A percentile compares a stretch with the other conserved stretches of the same genome.
Conservation (phyloP, 1,139 yeast genomes). For the Insectozyma bohioensis region DNA sequence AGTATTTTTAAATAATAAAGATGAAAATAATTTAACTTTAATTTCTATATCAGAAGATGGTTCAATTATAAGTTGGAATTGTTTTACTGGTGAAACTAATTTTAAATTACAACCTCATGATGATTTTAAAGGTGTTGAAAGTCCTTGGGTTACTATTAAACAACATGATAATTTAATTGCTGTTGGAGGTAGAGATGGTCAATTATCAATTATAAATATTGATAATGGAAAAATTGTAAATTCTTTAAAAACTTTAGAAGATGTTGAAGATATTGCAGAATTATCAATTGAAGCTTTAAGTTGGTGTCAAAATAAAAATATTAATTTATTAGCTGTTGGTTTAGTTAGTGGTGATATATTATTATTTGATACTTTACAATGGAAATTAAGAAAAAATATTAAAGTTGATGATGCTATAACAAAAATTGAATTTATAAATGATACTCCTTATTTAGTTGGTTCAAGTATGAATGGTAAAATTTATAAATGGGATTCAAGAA, state of each 20-base stretch:
- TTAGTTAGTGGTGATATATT: conserved; percentile 84
- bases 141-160: conserved; percentile 84
- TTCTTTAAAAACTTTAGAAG: conserved; percentile 61
- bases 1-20: conserved; percentile 62
- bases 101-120: conserved; percentile 63
- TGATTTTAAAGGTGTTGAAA: conserved; percentile 67
- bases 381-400: conserved; percentile 79
- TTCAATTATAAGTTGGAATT: conserved; percentile 84
- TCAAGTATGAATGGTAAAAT: conserved; percentile 84
- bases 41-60: conserved; percentile 89
- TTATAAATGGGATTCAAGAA: conserved; percentile 86
- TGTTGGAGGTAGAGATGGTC: conserved; percentile 86
- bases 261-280: conserved; percentile 65
- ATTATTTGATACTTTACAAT: conserved; percentile 77
- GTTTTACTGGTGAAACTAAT: conserved; percentile 68
- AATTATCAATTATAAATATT: conserved; percentile 69
- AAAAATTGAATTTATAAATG: conserved; percentile 63
- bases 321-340: conserved; percentile 74
- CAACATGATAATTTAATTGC: conserved; percentile 53
- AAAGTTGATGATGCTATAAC: conserved; percentile 82
- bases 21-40: conserved; percentile 60
- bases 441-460: conserved; percentile 61
- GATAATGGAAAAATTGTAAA: conserved; percentile 72
- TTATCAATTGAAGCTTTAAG: conserved; percentile 82
- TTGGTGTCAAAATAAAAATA: conserved; percentile 68